Percentiles rank a stretch among this genome's conserved stretches.
These are phyloP conservation scores for Fusarium sublunatum DNA, from an alignment of 2,329 filamentous ascomycete species.

Conservation along the genomic window DNA sequence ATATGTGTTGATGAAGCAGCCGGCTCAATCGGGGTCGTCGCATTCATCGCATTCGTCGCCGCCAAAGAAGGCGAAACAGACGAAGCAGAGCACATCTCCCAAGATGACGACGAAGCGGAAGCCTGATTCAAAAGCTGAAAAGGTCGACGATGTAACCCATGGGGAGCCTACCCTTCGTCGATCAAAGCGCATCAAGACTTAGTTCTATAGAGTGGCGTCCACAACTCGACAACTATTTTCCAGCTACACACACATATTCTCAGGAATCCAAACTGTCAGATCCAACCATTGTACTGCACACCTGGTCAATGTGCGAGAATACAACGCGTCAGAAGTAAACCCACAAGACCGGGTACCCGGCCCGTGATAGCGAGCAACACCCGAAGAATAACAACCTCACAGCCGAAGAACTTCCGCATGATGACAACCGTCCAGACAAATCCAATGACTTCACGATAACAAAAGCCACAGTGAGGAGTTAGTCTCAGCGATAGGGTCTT, in stretches of 20 bases:
- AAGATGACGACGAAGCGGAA: conserved; percentile 41
- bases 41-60: conserved; percentile 1
- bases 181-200: conserved; percentile 42
- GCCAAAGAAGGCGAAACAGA: conserved; percentile 23
- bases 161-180: conserved; percentile 35
- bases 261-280: neutral
- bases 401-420: conserved; percentile 43
- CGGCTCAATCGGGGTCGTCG: conserved; percentile 20
- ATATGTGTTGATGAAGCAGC: conserved; percentile 70
- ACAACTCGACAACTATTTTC: neutral
- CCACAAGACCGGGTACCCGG: conserved; percentile 35
- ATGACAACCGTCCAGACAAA: conserved; percentile 13
- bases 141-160: conserved; percentile 27
- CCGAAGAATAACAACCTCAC: conserved; percentile 40
- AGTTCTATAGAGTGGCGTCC: conserved; percentile 7
- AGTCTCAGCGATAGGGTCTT: conserved; percentile 7
- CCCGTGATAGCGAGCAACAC: conserved; percentile 38
- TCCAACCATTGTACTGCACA: neutral
- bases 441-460: conserved; percentile 21
- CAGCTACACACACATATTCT: neutral
- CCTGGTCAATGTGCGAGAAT: conserved; percentile 7
- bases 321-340: conserved; percentile 10
- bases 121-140: conserved; percentile 9
- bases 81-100: conserved; percentile 15
- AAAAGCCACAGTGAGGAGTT: conserved; percentile 15